Conservation (phyloP, 495 filamentous ascomycete genomes). For the Rostrohypoxylon terebratum region DNA sequence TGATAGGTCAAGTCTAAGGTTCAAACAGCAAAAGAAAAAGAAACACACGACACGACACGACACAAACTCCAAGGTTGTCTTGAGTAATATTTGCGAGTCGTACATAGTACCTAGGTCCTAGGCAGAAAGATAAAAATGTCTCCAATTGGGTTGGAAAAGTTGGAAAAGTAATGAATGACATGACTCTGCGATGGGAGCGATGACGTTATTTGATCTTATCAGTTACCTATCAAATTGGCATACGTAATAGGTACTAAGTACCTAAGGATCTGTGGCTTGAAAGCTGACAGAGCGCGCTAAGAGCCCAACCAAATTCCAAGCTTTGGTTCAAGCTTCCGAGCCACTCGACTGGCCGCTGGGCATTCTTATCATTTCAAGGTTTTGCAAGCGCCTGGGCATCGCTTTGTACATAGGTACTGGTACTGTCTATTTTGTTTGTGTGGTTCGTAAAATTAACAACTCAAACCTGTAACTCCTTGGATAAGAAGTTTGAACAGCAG, state of each 20-base stretch:
- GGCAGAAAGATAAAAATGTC: not conserved
- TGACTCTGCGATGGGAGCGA: conserved; percentile 21
- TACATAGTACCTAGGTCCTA: too few relatives aligned
- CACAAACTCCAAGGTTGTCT: not conserved
- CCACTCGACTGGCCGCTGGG: not conserved
- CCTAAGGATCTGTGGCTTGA: conserved; percentile 12
- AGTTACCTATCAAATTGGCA: not conserved
- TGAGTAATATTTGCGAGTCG: not conserved
- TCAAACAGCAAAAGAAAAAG: not conserved
- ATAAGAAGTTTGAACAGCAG: not conserved
- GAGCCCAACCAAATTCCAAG: not conserved
- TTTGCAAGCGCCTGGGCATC: not conserved
- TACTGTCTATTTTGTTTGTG: not conserved
- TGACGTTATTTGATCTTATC: conserved; percentile 43
- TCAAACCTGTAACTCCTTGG: not conserved
- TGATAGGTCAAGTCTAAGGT: not conserved
- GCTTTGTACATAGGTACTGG: too few relatives aligned
- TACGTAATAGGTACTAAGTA: too few relatives aligned
- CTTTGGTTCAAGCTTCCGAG: not conserved
- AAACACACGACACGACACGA: too few relatives aligned
- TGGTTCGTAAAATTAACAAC: not conserved
- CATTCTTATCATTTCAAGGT: not conserved
- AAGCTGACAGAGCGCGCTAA: not conserved
- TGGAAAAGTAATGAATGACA: conserved; percentile 25
- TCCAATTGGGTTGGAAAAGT: conserved; percentile 16